A percentile compares a stretch with the other conserved stretches of the same genome.
Evolutionary conservation across 768 basidiomycete genomes (phyloP).

Genomic region (Mycena rebaudengoi): DNA sequence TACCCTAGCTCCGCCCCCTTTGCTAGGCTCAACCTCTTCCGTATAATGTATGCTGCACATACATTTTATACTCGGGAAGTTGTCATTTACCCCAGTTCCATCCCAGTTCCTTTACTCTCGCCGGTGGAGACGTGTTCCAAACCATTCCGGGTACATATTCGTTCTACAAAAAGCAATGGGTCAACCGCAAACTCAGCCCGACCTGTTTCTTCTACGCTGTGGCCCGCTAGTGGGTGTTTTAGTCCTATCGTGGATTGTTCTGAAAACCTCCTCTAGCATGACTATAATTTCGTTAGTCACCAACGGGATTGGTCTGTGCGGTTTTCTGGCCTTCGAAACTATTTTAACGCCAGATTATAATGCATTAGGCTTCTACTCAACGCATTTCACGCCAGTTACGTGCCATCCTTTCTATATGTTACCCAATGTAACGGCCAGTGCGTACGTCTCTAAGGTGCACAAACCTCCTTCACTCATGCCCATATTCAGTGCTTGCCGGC

Average conservation of each 20-base stretch:
- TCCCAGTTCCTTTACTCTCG: constrained; percentile 16
- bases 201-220: constrained; percentile 20
- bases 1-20: too few relatives aligned
- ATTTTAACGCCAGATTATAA: neutral
- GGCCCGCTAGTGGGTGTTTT: constrained; percentile 12
- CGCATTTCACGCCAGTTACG: neutral
- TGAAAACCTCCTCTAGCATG: neutral
- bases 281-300: neutral
- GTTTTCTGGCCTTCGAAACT: neutral
- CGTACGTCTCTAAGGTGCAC: neutral
- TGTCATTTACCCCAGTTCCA: neutral
- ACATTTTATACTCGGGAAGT: neutral
- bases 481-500: constrained; percentile 12
- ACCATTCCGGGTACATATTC: constrained; percentile 2
- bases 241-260: neutral
- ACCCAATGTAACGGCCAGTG: constrained; percentile 18
- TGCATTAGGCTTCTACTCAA: constrained; percentile 5
- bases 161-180: constrained; percentile 14
- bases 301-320: neutral
- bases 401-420: constrained; percentile 13
- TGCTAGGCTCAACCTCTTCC: constrained; percentile 1
- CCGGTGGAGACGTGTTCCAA: constrained; percentile 14
- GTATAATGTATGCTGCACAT: neutral
- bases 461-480: neutral
- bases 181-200: neutral